phyloP scores from a whole-genome alignment of 345 rosid species.

The Eutrema heterophyllum region DNA sequence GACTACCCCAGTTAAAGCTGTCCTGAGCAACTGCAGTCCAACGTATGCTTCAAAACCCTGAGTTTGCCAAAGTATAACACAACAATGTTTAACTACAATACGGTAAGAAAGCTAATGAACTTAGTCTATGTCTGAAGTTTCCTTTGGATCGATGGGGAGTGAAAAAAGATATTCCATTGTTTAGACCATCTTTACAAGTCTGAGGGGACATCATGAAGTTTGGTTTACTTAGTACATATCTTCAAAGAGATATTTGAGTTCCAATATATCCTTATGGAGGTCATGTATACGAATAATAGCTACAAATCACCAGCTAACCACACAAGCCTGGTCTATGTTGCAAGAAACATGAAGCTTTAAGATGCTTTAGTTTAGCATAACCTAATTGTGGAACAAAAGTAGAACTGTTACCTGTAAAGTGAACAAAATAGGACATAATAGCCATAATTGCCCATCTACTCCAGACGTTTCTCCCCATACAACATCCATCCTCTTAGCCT shows the following conservation, averaged over 20 bases:
- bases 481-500: conserved; percentile 99
- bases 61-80: not conserved
- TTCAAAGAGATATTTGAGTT: not conserved
- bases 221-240: not conserved
- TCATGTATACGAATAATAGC: not conserved
- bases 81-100: not conserved
- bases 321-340: not conserved
- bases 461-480: conserved; percentile 99
- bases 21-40: conserved; percentile 77
- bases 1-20: conserved; percentile 68
- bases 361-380: not conserved
- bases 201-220: not conserved
- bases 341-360: not conserved
- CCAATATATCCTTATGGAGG: not conserved
- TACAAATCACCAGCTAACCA: not conserved
- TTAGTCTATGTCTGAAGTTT: not conserved
- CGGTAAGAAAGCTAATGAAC: not conserved
- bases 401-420: conserved; percentile 65
- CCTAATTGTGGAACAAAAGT: not conserved
- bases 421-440: conserved; percentile 87
- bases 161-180: not conserved
- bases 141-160: not conserved
- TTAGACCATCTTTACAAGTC: conserved; percentile 10
- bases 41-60: conserved; percentile 97
- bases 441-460: conserved; percentile 90